Base-by-base conservation (phyloP, 371 early-diverging fungal genomes). In the Saksenaea vasiformis region DNA sequence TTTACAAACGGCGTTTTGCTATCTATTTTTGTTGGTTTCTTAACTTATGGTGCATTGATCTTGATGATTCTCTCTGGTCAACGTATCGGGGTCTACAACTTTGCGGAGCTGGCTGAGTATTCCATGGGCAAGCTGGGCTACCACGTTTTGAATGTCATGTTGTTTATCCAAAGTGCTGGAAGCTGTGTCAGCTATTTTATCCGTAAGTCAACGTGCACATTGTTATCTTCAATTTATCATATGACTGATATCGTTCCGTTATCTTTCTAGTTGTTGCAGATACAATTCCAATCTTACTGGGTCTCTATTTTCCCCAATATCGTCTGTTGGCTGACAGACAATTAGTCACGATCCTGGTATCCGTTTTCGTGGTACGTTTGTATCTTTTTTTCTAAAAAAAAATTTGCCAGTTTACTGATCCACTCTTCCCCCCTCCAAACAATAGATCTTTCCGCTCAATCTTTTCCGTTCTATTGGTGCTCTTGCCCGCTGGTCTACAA, bases 381-480 rank as follows among this genome's bases (percentile, higher is more conserved):
- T 44, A 38, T 62, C 15, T 22, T 17, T 57, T 58, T 60, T 19
- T 54, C 55, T 10, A 19, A 47, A 8, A 28, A 11, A 14, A 51
- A 34, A 36, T 44, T 57, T 58, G 36, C 7, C 36, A 55, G 17
- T 11, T 5, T 5, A 13, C n/a, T 17, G 17, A 19, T 31, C 31
- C 31, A 7, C 31, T n/a, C n/a, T n/a, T n/a, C n/a, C n/a, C n/a
- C n/a, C n/a, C 54, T 19, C 27, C 14, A 27, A 28, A 35, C 3
- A 62, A 35, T 34, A 82, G 82, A 78, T 85, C 17, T 70, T 82
- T 22, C 85, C 87, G 19, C 59, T 85, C 27, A 77, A 79, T 37
- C 70, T 86, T 28, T 80, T 76, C 31, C 65, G 84, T 37, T 86
- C 87, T 5, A 76, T 86, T 37, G 87, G 87, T 26, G 73, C 85